Conservation (phyloP, 768 basidiomycete species). For the Tricholoma flavovirens region DNA sequence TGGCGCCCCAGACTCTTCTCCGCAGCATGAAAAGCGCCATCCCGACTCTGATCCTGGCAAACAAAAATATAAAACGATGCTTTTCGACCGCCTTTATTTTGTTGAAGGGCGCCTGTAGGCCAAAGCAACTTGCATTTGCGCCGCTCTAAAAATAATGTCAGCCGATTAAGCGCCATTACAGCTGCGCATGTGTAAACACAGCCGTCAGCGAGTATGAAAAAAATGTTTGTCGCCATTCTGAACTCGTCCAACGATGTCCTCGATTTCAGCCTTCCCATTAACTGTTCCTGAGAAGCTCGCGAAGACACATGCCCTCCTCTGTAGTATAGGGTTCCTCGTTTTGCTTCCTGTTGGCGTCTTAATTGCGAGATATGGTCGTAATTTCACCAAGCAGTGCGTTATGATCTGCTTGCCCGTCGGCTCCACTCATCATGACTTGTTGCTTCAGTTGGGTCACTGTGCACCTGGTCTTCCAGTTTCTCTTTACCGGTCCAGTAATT, state of each 20-base stretch:
- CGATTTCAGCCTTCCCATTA: constrained; percentile 13
- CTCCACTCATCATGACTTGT: constrained; percentile 1
- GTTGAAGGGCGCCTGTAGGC: too few species aligned
- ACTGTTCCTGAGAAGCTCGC: constrained; percentile 28
- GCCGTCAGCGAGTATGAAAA: not conserved
- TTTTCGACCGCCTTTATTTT: too few species aligned
- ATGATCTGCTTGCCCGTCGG: not conserved
- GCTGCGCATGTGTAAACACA: not conserved
- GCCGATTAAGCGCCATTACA: too few species aligned
- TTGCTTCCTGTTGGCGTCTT: constrained; percentile 55
- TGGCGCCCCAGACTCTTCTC: too few species aligned
- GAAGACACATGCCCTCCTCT: constrained; percentile 47
- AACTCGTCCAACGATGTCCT: constrained; percentile 6
- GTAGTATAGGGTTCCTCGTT: constrained; percentile 41
- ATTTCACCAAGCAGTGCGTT: constrained; percentile 40
- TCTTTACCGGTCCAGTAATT: constrained; percentile 50
- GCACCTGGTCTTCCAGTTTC: constrained; percentile 45
- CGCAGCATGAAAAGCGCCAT: not conserved
- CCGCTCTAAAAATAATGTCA: too few species aligned
- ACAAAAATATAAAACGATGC: too few species aligned
- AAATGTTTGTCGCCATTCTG: not conserved
- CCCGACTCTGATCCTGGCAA: too few species aligned
- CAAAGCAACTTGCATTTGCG: too few species aligned
- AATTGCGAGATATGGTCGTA: constrained; percentile 49
- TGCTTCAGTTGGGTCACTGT: constrained; percentile 42